Evolutionary conservation across 805 yeast species (phyloP).

Genomic region (Sugiyamaella marilandica): DNA sequence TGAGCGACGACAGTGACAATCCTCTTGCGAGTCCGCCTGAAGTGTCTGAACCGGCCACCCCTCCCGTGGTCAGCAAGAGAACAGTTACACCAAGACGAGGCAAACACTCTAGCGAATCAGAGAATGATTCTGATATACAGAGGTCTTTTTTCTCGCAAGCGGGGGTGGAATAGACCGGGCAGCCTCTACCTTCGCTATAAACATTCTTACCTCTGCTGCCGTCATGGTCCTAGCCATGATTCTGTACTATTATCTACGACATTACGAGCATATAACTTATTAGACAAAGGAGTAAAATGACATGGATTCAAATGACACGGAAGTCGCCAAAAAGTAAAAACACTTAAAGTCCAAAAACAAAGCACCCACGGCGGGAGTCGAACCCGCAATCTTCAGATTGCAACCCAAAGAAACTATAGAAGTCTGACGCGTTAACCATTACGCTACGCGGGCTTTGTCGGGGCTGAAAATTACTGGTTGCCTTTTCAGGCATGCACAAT

Average conservation of each 20-base stretch:
- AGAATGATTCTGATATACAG: neutral
- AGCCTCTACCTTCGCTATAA: conserved; percentile 10
- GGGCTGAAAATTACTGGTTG: neutral
- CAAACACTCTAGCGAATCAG: neutral
- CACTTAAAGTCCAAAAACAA: conserved; percentile 1
- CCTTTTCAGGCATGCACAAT: too few relatives aligned
- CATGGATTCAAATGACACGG: too few relatives aligned
- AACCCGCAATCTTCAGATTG: conserved; percentile 39
- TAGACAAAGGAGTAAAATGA: too few relatives aligned
- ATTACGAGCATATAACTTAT: too few relatives aligned
- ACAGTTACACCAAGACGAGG: neutral
- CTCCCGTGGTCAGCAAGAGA: neutral
- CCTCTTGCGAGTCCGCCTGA: neutral
- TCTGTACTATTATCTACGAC: neutral
- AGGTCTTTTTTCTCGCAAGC: conserved; percentile 12
- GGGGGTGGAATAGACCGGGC: conserved; percentile 8
- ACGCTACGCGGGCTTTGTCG: conserved; percentile 35
- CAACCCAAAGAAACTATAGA: conserved; percentile 26
- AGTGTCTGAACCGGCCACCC: neutral
- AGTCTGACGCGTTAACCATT: conserved; percentile 41
- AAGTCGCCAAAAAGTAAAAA: too few relatives aligned
- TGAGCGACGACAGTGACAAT: neutral
- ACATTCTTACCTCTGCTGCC: conserved; percentile 1
- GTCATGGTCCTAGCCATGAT: neutral
- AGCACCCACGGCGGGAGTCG: conserved; percentile 40